phyloP scores from a whole-genome alignment of 345 rosid genomes.

The Trapa bicornis region DNA sequence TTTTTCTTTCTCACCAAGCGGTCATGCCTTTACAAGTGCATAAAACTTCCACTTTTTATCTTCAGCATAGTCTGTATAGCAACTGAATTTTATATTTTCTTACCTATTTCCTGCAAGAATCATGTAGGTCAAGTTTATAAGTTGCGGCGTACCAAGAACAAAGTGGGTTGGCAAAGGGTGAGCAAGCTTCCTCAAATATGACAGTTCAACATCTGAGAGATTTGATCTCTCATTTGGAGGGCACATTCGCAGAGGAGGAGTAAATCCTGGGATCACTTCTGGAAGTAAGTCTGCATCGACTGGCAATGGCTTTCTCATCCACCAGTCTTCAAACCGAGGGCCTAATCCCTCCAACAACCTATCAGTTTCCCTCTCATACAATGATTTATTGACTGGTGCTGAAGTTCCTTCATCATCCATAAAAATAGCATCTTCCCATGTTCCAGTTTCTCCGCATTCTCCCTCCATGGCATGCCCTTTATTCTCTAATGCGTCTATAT shows the following conservation, averaged over 20 bases:
- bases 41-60: neutral
- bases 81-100: neutral
- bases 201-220: constrained; percentile 48
- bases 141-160: constrained; percentile 52
- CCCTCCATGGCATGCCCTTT: neutral
- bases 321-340: constrained; percentile 82
- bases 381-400: constrained; percentile 27
- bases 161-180: constrained; percentile 65
- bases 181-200: constrained; percentile 65
- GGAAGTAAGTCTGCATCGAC: constrained; percentile 83
- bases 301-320: constrained; percentile 86
- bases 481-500: constrained; percentile 9
- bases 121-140: neutral
- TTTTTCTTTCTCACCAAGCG: neutral
- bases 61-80: neutral
- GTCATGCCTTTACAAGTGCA: neutral
- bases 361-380: constrained; percentile 76
- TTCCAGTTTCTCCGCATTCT: constrained; percentile 10
- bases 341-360: constrained; percentile 75
- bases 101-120: neutral
- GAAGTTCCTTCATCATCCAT: constrained; percentile 9
- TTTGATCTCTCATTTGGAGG: constrained; percentile 45
- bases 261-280: constrained; percentile 48
- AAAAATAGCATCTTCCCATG: constrained; percentile 9
- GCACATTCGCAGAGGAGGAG: constrained; percentile 50